phyloP scores from a whole-genome alignment of 176 grass and related monocot genomes.

The Ananas comosus region DNA sequence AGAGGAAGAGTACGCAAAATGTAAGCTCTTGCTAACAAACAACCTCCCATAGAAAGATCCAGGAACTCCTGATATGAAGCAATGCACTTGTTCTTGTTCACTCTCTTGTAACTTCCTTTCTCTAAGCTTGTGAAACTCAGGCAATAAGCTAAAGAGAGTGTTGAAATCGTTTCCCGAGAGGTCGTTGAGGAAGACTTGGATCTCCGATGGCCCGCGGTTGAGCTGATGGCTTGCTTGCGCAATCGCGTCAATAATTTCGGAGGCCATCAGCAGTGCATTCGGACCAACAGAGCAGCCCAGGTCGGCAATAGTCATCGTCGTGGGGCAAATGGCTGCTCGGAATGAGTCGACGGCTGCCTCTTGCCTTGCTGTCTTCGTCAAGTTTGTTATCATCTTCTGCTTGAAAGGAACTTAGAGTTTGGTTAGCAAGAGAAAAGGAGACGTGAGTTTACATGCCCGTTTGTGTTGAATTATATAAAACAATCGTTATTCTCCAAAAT shows the following conservation, averaged over 20 bases:
- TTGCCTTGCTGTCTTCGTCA: slow-evolving; percentile 2
- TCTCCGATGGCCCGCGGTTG: background rate
- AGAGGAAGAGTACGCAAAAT: slow-evolving; percentile 30
- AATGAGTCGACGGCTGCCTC: slow-evolving; percentile 8
- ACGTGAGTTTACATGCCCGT: background rate
- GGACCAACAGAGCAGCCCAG: background rate
- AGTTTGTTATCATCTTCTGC: slow-evolving; percentile 14
- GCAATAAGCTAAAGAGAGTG: background rate
- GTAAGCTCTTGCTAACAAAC: slow-evolving; percentile 27
- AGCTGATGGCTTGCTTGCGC: background rate
- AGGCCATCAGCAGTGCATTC: background rate
- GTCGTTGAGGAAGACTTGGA: background rate
- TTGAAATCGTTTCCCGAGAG: background rate
- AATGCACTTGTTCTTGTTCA: background rate
- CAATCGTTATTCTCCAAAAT: too few species aligned
- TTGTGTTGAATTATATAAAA: background rate
- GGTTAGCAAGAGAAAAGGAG: background rate
- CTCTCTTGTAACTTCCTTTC: background rate
- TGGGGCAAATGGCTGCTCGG: background rate
- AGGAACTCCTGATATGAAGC: slow-evolving; percentile 23
- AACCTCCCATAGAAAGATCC: slow-evolving; percentile 36
- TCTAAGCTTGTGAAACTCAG: background rate
- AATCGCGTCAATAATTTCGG: background rate
- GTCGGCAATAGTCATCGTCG: background rate
- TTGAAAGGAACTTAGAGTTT: too few species aligned